Evolutionary conservation across 305 asterid genomes (phyloP).

Genomic region (Fraxinus ornus): DNA sequence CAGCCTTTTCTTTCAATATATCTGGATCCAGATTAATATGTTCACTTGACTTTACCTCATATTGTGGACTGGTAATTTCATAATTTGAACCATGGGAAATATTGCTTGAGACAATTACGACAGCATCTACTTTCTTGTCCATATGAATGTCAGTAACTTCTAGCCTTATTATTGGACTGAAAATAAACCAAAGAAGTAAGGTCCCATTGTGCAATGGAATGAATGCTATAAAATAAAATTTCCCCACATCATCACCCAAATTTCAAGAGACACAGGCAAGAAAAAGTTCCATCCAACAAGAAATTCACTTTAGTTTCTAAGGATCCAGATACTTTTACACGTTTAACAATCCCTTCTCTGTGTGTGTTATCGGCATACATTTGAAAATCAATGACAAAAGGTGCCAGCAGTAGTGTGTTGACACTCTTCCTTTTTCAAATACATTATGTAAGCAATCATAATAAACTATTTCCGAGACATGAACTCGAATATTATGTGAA

Average conservation of each 20-base stretch:
- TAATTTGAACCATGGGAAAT: conserved; percentile 37
- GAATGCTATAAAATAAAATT: neutral
- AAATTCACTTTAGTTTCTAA: neutral
- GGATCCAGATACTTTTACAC: neutral
- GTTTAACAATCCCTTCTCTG: neutral
- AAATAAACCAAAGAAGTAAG: neutral
- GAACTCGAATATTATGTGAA: neutral
- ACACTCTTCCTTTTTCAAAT: neutral
- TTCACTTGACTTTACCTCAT: conserved; percentile 30
- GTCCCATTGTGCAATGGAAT: neutral
- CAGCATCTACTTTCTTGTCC: conserved; percentile 64
- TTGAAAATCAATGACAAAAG: neutral
- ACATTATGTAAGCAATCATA: neutral
- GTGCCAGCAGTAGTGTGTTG: neutral
- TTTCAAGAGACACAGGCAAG: neutral
- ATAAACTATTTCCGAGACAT: neutral
- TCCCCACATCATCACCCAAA: neutral
- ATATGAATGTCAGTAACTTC: conserved; percentile 54
- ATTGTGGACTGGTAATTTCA: conserved; percentile 26
- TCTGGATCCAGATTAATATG: conserved; percentile 35
- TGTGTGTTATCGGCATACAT: neutral
- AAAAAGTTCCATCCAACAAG: neutral
- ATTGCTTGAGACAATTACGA: conserved; percentile 36
- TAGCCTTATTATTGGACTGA: conserved; percentile 50
- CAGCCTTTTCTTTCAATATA: conserved; percentile 40